phyloP scores from a whole-genome alignment of 768 basidiomycete genomes.

The Rhodotorula graminis region DNA sequence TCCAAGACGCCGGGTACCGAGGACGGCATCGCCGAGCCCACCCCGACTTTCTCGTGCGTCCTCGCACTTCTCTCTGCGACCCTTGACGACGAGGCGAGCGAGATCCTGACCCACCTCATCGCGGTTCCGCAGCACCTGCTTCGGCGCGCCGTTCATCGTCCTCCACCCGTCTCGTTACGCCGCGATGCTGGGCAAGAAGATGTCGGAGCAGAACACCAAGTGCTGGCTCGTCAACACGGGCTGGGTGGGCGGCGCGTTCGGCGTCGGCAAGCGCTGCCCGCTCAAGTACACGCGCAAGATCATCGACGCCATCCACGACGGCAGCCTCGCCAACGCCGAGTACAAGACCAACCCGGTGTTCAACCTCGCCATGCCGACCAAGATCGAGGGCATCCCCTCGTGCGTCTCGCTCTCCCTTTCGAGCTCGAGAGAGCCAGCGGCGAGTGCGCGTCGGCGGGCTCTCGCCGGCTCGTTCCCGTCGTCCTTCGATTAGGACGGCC shows the following conservation, averaged over 20 bases:
- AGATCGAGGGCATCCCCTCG: constrained; percentile 76
- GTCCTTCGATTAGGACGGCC: no score
- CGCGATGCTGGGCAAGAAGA: constrained; percentile 90
- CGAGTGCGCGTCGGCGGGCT: no score
- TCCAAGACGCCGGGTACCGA: constrained; percentile 79
- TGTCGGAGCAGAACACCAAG: constrained; percentile 79
- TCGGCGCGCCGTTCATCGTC: constrained; percentile 98
- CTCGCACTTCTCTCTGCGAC: no score
- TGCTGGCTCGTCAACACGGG: constrained; percentile 99
- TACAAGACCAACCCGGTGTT: constrained; percentile 69
- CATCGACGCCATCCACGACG: constrained; percentile 93
- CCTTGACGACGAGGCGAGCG: no score
- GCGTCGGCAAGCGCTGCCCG: constrained; percentile 87
- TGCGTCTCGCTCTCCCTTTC: constrained; percentile 58
- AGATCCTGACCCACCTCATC: no score
- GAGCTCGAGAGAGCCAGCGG: no score
- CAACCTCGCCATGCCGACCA: constrained; percentile 75
- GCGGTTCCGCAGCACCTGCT: constrained; percentile 60
- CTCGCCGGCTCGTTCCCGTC: no score
- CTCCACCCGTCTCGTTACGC: constrained; percentile 81
- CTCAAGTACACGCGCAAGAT: constrained; percentile 93
- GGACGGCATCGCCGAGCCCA: constrained; percentile 94
- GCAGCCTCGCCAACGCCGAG: constrained; percentile 78
- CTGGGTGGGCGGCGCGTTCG: constrained; percentile 92
- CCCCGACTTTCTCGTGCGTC: constrained; percentile 80